Base-by-base conservation (phyloP, 2,329 filamentous ascomycete genomes). In the Dactylellina drechsleri region DNA sequence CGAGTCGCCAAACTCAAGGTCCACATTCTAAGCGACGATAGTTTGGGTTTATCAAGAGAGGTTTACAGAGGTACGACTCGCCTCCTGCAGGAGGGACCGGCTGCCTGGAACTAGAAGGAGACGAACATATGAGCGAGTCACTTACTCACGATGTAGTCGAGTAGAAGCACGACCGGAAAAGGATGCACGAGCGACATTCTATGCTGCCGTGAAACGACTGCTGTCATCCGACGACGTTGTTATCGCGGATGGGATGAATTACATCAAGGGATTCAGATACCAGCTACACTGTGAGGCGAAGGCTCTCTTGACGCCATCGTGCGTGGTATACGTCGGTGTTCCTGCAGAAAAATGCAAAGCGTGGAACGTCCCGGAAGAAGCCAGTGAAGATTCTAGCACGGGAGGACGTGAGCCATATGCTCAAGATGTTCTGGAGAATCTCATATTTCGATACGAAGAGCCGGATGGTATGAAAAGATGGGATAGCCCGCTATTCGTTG, bases 201-300 rank as follows among this genome's bases (percentile, higher is more conserved):
- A 91, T 81, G 92, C 87, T 74, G 91, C 92, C 74, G 90, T 94
- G 53, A 94, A 94, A 84, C 86, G 92, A 50, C 86, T 89, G 57
- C 85, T 96, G 31, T 88, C 87, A 74, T 86, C 88, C 67, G 88
- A 88, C 79, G 90, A 92, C 79, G 88, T 96, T 70, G 91, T 95
- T 61, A 87, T 96, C 54, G 87, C 92, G 15, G 92, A 96, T 81
- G 89, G 89, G 0, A 83, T 92, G 74, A 95, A 95, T 82, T 96
- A 95, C 82, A 96, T 96, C 83, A 95, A 95, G 82, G 92, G 92
- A 43, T 95, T 91, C 87, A 86, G 92, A 57, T 96, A 96, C 81
- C 92, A 96, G 84, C 84, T 96, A 20, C 90, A 90, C 81, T 94
- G 92, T 83, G 92, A 95, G 82, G 88, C 92, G 43, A 95, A 95